These are phyloP conservation scores for Tillandsia fasciculata DNA, from an alignment of 176 grass and related monocot species.

Conservation along the genomic window DNA sequence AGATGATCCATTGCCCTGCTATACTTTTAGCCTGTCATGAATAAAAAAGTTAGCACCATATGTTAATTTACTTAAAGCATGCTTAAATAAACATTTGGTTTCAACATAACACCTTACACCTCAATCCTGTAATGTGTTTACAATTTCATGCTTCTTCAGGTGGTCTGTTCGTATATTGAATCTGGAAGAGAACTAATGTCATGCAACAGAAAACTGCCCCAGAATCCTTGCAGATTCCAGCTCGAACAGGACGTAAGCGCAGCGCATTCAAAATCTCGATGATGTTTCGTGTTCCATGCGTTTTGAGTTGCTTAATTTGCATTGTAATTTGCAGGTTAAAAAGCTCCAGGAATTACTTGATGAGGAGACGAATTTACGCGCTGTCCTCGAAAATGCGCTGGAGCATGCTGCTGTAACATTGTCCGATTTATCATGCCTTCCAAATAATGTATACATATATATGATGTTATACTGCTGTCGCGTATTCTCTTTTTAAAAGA, in stretches of 20 bases:
- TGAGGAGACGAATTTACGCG: conserved; percentile 70
- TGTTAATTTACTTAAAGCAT: no score
- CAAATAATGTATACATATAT: conserved; percentile 36
- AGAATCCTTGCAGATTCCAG: conserved; percentile 33
- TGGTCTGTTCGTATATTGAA: no score
- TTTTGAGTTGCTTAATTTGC: background rate
- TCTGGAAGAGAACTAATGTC: conserved; percentile 6
- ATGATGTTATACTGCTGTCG: no score
- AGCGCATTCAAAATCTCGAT: background rate
- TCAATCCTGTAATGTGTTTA: no score
- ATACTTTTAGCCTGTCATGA: no score
- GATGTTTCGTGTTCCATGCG: background rate
- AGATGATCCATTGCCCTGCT: no score
- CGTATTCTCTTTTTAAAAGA: no score
- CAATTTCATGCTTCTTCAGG: no score
- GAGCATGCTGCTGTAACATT: conserved; percentile 63
- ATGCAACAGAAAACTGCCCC: conserved; percentile 9
- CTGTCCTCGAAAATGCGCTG: conserved; percentile 68
- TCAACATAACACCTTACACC: no score
- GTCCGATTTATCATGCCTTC: conserved; percentile 71
- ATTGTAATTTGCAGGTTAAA: conserved; percentile 36
- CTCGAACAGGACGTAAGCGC: conserved; percentile 69
- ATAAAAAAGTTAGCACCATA: no score
- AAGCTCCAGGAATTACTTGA: conserved; percentile 50
- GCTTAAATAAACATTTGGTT: no score